These are phyloP conservation scores for Diplodia seriata DNA, from an alignment of 2,329 filamentous ascomycete genomes.

Conservation along the genomic window DNA sequence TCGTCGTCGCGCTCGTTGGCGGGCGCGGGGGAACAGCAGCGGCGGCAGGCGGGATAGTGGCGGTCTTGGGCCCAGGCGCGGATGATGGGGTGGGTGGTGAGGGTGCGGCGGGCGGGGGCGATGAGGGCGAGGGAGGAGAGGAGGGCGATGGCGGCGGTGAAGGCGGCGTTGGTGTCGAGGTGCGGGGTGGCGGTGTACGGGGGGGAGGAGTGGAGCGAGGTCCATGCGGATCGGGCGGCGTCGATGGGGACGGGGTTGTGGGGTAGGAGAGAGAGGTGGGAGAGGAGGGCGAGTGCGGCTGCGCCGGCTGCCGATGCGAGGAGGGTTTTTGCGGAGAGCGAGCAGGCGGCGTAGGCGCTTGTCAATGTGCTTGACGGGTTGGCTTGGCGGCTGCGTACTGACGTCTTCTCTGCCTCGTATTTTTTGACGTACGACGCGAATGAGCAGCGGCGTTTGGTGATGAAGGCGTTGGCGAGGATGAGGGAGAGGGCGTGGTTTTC, in stretches of 20 bases:
- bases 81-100: neutral
- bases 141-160: neutral
- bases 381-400: neutral
- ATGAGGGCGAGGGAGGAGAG: neutral
- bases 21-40: too few relatives aligned
- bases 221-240: neutral
- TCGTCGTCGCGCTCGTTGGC: too few relatives aligned
- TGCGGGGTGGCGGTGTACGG: too few relatives aligned
- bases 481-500: neutral
- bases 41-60: too few relatives aligned
- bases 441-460: neutral
- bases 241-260: neutral
- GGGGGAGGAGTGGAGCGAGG: too few relatives aligned
- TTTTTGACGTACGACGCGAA: neutral
- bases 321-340: neutral
- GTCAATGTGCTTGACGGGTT: neutral
- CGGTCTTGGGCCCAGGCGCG: neutral
- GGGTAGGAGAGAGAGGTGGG: neutral
- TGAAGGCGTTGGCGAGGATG: neutral
- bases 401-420: neutral
- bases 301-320: neutral
- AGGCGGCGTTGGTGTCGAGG: neutral
- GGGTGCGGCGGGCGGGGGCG: too few relatives aligned
- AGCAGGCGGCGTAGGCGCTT: neutral
- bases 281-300: neutral